These are phyloP conservation scores for Saccharomycopsis guyanensis DNA, from an alignment of 805 yeast species.

Conservation along the genomic window DNA sequence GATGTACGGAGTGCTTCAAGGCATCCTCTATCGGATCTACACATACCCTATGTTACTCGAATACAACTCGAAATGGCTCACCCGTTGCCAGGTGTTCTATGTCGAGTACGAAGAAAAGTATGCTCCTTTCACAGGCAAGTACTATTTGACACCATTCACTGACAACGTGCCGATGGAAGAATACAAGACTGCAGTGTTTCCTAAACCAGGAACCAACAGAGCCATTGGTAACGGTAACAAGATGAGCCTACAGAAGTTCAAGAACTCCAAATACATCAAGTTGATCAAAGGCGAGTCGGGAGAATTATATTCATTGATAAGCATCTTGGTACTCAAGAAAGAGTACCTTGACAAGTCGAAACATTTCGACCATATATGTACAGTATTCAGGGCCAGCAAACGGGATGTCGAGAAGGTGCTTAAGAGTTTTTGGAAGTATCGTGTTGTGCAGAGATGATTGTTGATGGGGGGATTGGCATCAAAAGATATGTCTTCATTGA, in stretches of 20 bases:
- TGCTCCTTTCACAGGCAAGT: neutral
- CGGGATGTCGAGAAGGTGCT: conserved; percentile 45
- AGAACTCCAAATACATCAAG: conserved; percentile 14
- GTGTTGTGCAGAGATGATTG: conserved; percentile 16
- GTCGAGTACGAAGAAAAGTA: conserved; percentile 8
- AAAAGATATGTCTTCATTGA: no score
- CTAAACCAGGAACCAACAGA: conserved; percentile 13
- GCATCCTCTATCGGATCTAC: conserved; percentile 73
- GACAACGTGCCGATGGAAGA: conserved; percentile 3
- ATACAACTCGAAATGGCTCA: conserved; percentile 25
- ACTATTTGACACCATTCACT: conserved; percentile 10
- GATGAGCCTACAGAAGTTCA: conserved; percentile 16
- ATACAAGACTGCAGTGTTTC: conserved; percentile 13
- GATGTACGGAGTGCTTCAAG: conserved; percentile 78
- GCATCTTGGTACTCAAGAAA: conserved; percentile 18
- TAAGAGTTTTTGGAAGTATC: conserved; percentile 34
- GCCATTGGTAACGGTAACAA: conserved; percentile 1
- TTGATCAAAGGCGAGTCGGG: conserved; percentile 8
- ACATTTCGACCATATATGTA: conserved; percentile 31
- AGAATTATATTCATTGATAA: conserved; percentile 15
- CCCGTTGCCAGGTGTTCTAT: conserved; percentile 15
- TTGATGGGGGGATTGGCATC: neutral
- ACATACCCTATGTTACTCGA: conserved; percentile 58
- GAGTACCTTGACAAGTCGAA: conserved; percentile 18
- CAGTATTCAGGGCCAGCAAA: conserved; percentile 52